phyloP scores from a whole-genome alignment of 2,329 filamentous ascomycete species.

The Colletotrichum sp. region DNA sequence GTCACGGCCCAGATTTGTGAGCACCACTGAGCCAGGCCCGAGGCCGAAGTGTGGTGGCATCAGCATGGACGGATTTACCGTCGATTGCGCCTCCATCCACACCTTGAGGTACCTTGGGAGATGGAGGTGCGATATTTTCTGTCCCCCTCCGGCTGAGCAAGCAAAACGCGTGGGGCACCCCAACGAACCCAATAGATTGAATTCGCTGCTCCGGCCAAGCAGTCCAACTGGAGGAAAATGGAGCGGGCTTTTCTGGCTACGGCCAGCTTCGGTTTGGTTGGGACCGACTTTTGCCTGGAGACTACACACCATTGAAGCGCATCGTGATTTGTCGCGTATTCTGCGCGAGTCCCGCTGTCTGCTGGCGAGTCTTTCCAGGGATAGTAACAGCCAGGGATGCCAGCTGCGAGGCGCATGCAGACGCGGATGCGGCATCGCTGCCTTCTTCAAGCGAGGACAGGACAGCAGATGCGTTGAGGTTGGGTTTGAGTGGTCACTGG shows the following conservation, averaged over 20 bases:
- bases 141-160: slow-evolving; percentile 10
- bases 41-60: neutral
- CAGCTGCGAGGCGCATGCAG: slow-evolving; percentile 7
- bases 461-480: neutral
- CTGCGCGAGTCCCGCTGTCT: neutral
- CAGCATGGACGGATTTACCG: slow-evolving; percentile 2
- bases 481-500: neutral
- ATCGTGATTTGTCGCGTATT: slow-evolving; percentile 14
- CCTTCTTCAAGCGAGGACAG: neutral
- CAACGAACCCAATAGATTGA: slow-evolving; percentile 20
- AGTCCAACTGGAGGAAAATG: slow-evolving; percentile 16
- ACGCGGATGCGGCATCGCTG: slow-evolving; percentile 10
- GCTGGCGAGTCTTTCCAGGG: neutral
- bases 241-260: neutral
- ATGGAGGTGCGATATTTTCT: slow-evolving; percentile 22
- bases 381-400: slow-evolving; percentile 1
- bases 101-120: slow-evolving; percentile 15
- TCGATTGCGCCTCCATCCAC: slow-evolving; percentile 2
- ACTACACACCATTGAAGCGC: slow-evolving; percentile 15
- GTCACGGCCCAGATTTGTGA: slow-evolving; percentile 13
- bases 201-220: slow-evolving; percentile 4
- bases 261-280: slow-evolving; percentile 21
- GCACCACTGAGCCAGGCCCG: neutral
- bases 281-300: slow-evolving; percentile 3
- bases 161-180: slow-evolving; percentile 8